A percentile compares a stretch with the other conserved stretches of the same genome.
phyloP scores from a whole-genome alignment of 2,329 filamentous ascomycete species.

The Chrysoporthe puriensis region DNA sequence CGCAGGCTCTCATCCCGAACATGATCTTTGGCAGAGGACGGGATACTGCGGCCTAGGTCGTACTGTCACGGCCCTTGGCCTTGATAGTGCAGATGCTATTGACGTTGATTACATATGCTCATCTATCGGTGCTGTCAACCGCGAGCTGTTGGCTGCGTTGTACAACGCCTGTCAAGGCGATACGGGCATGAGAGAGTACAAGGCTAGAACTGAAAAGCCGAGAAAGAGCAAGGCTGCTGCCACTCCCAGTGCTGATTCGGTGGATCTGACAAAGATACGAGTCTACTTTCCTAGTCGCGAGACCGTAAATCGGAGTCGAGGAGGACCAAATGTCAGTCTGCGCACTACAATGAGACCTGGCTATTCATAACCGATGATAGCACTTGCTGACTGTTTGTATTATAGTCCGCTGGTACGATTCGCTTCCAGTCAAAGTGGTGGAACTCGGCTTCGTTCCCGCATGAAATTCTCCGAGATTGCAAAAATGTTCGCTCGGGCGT shows the following conservation, averaged over 20 bases:
- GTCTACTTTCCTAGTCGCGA: conserved; percentile 80
- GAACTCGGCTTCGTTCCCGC: conserved; percentile 70
- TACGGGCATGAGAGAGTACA: conserved; percentile 51
- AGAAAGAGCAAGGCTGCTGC: conserved; percentile 37
- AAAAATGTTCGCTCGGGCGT: conserved; percentile 71
- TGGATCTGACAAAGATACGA: conserved; percentile 55
- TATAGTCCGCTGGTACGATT: conserved; percentile 76
- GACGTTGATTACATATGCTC: conserved; percentile 79
- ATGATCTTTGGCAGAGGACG: conserved; percentile 45
- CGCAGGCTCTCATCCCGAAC: conserved; percentile 57
- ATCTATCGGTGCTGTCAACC: conserved; percentile 77
- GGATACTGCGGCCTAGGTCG: conserved; percentile 72
- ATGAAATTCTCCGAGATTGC: conserved; percentile 73
- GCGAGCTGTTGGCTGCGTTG: conserved; percentile 63
- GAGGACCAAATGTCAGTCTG: conserved; percentile 59
- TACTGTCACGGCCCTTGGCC: conserved; percentile 66
- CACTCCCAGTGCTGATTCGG: conserved; percentile 32
- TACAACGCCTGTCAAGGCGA: conserved; percentile 60
- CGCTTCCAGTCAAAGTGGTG: conserved; percentile 78
- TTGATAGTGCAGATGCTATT: conserved; percentile 58
- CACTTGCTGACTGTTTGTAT: conserved; percentile 10
- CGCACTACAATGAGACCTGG: conserved; percentile 19
- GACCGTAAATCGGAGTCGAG: conserved; percentile 69
- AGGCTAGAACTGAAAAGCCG: conserved; percentile 40
- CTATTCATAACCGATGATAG: neutral